Percentiles rank a stretch among this genome's conserved stretches.
These are phyloP conservation scores for Pichia sp. DNA, from an alignment of 1,139 yeast genomes.

Conservation along the genomic window DNA sequence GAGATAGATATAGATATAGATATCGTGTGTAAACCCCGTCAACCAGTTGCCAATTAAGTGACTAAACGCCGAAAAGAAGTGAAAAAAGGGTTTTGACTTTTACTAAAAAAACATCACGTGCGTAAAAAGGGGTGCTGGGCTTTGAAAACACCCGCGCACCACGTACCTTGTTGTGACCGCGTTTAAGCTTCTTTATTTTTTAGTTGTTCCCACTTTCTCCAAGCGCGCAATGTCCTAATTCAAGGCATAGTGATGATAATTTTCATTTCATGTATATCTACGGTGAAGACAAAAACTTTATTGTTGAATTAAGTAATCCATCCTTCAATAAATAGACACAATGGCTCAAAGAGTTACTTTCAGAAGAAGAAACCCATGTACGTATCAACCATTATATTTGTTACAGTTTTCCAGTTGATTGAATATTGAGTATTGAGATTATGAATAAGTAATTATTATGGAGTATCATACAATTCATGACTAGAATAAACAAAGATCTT, in stretches of 20 bases:
- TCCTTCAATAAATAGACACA: conserved; percentile 24
- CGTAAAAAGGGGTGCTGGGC: no score
- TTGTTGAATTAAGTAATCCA: neutral
- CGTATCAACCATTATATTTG: conserved; percentile 28
- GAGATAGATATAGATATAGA: neutral
- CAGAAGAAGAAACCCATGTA: conserved; percentile 79
- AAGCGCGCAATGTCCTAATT: neutral
- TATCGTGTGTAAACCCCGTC: neutral
- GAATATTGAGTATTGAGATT: neutral
- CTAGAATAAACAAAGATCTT: neutral
- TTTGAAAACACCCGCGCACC: neutral
- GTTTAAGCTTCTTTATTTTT: neutral
- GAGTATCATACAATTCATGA: no score
- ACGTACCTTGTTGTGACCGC: neutral
- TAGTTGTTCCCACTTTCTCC: neutral
- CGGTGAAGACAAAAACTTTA: neutral
- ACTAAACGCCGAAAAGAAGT: neutral
- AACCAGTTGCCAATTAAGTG: neutral
- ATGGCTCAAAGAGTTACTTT: conserved; percentile 81
- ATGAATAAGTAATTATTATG: no score
- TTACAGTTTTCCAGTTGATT: neutral
- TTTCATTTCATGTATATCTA: neutral
- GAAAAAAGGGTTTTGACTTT: neutral
- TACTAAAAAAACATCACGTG: no score
- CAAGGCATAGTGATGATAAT: neutral